Percentiles rank a stretch among this genome's conserved stretches.
Conservation (phyloP, 129 eudicot genomes). For the Artemisia argyi region DNA sequence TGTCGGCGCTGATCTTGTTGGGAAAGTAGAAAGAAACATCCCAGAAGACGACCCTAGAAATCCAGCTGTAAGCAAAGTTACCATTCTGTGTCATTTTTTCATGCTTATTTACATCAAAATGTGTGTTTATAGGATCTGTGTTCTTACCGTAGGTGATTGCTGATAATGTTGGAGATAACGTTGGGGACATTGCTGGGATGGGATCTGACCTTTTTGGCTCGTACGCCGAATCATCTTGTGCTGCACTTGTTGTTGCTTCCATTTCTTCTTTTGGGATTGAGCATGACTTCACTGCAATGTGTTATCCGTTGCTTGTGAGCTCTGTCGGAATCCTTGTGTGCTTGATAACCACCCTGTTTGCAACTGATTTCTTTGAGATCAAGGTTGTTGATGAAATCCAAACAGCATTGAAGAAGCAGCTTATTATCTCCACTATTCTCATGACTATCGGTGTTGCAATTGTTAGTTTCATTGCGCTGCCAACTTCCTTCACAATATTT, state of each 20-base stretch:
- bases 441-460: constrained; percentile 67
- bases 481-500: constrained; percentile 70
- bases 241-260: constrained; percentile 81
- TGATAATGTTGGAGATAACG: constrained; percentile 78
- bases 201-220: constrained; percentile 84
- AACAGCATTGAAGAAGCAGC: constrained; percentile 62
- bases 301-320: constrained; percentile 64
- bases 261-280: constrained; percentile 74
- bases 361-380: constrained; percentile 71
- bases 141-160: constrained; percentile 57
- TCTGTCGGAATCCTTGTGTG: constrained; percentile 75
- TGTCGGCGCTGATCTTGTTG: constrained; percentile 85
- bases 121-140: background rate
- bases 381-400: constrained; percentile 64
- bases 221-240: constrained; percentile 80
- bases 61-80: constrained; percentile 59
- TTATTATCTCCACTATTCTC: constrained; percentile 66
- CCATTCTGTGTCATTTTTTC: background rate
- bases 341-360: constrained; percentile 67
- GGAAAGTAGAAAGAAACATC: constrained; percentile 76
- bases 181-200: constrained; percentile 88
- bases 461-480: constrained; percentile 54
- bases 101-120: background rate
- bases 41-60: constrained; percentile 85
- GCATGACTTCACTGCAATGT: constrained; percentile 70